Percentiles rank a stretch among this genome's conserved stretches.
Evolutionary conservation across 192 early-diverging fungal genomes (phyloP).

Genomic region (Mortierella claussenii): DNA sequence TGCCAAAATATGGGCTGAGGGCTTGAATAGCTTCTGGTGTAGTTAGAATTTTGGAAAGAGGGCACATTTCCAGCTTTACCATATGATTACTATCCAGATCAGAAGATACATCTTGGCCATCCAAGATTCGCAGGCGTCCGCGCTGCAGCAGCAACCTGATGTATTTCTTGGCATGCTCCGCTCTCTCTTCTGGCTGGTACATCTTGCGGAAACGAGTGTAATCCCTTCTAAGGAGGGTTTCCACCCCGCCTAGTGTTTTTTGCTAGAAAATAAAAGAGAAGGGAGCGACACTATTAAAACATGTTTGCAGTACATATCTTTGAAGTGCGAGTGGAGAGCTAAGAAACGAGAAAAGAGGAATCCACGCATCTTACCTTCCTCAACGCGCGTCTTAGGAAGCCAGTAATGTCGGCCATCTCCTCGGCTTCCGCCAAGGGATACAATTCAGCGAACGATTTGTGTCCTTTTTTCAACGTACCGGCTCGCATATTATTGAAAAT

Average conservation of each 20-base stretch:
- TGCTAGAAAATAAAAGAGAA: not conserved
- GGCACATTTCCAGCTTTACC: not conserved
- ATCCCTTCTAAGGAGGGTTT: not conserved
- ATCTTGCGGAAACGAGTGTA: conserved; percentile 37
- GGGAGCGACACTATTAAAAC: not conserved
- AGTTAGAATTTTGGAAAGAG: conserved; percentile 1
- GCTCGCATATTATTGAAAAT: conserved; percentile 50
- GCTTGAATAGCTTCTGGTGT: conserved; percentile 13
- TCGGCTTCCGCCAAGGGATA: conserved; percentile 35
- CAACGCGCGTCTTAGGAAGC: not conserved
- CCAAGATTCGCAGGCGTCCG: not conserved
- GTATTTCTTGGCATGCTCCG: not conserved
- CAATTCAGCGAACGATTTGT: conserved; percentile 1
- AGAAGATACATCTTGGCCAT: not conserved
- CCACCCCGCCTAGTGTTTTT: not conserved
- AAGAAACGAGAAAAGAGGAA: not conserved
- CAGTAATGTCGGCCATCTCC: conserved; percentile 18
- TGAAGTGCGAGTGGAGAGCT: not conserved
- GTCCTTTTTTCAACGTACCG: conserved; percentile 6
- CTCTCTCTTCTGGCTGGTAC: conserved; percentile 23
- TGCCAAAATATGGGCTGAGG: conserved; percentile 14
- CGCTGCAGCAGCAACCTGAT: conserved; percentile 3
- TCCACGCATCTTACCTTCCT: not conserved
- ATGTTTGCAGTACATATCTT: not conserved
- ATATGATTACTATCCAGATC: not conserved